phyloP scores from a whole-genome alignment of 2,329 filamentous ascomycete species.

The Pleurostoma richardsiae region DNA sequence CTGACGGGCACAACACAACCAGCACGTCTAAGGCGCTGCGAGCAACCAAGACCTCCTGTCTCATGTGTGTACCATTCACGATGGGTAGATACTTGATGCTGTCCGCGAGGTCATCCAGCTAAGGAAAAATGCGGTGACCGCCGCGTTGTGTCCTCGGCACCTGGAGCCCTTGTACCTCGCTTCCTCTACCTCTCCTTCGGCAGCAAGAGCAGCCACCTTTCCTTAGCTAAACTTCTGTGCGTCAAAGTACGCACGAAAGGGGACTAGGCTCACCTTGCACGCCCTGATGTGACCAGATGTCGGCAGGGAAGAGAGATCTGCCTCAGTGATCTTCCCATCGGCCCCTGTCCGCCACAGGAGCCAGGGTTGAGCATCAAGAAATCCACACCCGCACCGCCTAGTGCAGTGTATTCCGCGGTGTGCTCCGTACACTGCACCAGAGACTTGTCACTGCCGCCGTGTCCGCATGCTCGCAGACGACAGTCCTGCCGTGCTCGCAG shows the following conservation, averaged over 20 bases:
- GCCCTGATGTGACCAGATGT: conserved; percentile 11
- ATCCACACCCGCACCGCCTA: background rate
- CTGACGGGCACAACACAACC: no score
- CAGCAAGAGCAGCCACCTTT: background rate
- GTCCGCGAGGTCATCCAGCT: no score
- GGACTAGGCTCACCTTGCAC: background rate
- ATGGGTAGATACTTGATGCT: no score
- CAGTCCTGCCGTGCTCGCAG: background rate
- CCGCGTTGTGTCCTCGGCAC: no score
- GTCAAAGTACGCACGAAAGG: background rate
- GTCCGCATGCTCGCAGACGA: background rate
- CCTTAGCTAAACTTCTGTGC: background rate
- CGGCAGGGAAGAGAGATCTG: conserved; percentile 18
- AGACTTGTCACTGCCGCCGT: no score
- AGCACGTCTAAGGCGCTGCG: no score
- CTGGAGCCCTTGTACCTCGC: no score
- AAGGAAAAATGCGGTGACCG: no score
- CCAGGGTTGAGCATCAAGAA: conserved; percentile 11
- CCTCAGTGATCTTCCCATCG: conserved; percentile 16
- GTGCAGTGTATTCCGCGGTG: no score
- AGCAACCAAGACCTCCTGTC: no score
- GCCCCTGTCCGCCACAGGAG: conserved; percentile 10
- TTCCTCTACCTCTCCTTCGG: background rate
- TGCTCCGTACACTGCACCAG: no score
- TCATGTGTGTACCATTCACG: no score